phyloP scores from a whole-genome alignment of 129 eudicot genomes.

The Centrapalus pauciflorus region DNA sequence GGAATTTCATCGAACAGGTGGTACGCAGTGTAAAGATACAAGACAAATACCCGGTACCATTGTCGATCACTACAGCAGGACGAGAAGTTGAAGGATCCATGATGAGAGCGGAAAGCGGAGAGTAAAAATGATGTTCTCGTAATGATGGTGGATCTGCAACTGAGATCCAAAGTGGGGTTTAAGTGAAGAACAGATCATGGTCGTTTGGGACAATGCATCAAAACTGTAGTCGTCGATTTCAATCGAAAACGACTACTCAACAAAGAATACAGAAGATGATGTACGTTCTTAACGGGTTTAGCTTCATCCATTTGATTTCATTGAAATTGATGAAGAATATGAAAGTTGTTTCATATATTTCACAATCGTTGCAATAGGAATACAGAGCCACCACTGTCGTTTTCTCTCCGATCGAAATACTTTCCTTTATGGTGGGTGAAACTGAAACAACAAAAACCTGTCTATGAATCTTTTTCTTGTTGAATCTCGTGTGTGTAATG shows the following conservation, averaged over 20 bases:
- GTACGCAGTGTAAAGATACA: background rate
- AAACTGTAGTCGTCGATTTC: slow-evolving; percentile 7
- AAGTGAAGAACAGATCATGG: slow-evolving; percentile 43
- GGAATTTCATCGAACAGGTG: slow-evolving; percentile 13
- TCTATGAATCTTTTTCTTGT: background rate
- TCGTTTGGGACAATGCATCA: slow-evolving; percentile 7
- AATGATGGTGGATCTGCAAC: slow-evolving; percentile 33
- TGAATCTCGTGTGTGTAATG: background rate
- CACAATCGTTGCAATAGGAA: slow-evolving; percentile 4
- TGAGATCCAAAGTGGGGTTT: slow-evolving; percentile 47
- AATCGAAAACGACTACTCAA: slow-evolving; percentile 15
- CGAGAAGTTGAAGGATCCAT: slow-evolving; percentile 74
- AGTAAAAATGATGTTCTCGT: background rate
- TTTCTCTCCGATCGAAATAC: background rate
- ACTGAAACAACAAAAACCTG: slow-evolving; percentile 3
- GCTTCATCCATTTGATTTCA: slow-evolving; percentile 34
- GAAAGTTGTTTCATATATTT: slow-evolving; percentile 4
- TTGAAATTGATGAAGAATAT: background rate
- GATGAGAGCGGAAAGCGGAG: background rate
- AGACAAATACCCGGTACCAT: slow-evolving; percentile 65
- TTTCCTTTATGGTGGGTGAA: background rate
- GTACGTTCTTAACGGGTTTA: slow-evolving; percentile 4
- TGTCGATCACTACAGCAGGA: slow-evolving; percentile 78
- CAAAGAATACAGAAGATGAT: background rate
- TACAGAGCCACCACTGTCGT: background rate